Evolutionary conservation across 2,329 filamentous ascomycete species (phyloP), one percentile per base, ranked within the genome.

Genomic region (Trichophyton rubrum): DNA sequence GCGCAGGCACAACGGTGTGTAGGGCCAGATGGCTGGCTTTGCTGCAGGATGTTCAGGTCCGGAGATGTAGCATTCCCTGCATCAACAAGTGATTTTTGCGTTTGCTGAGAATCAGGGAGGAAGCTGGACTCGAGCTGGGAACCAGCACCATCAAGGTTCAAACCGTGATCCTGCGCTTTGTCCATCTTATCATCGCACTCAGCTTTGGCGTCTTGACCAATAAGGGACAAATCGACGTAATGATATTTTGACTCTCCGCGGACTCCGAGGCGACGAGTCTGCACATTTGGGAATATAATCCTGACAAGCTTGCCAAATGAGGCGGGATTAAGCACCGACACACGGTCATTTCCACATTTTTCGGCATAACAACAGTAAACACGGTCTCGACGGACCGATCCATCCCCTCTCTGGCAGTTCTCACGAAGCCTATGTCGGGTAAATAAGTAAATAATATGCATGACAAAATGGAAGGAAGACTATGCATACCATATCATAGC

Each of bases 201-300:
- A 51, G 70, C 69, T 56, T 73, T 71, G 59, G 73, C 72, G 61
- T 76, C 74, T 62, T 76, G 74, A 61, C 77, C 74, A 20, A 76
- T 74, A 49, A 79, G 72, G 1, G 76, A 76, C 61, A 79, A 68
- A 64, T 79, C 77, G 56, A 79, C 77, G 63, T 99, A 99, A 74
- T 99, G 93, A 72, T 99, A 99, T 72, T 99, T 99, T 13, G 93
- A 99, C 76, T 97, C 92, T 65, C 93, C 93, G 59, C 93, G 85
- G 55, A 97, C 91, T 64, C 93, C 93, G 11, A 99, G 80, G 65
- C 93, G 84, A 62, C 93, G 83, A 35, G 93, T 99, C 74, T 95
- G 92, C 22, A 99, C 86, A 47, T 91, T 92, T 0, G 93, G 92
- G 68, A 97, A 99, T 58, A 99, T 87, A 43, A 99, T 92, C 35